phyloP scores from a whole-genome alignment of 1,139 yeast species.

The Zygotorulaspora mrakii region DNA sequence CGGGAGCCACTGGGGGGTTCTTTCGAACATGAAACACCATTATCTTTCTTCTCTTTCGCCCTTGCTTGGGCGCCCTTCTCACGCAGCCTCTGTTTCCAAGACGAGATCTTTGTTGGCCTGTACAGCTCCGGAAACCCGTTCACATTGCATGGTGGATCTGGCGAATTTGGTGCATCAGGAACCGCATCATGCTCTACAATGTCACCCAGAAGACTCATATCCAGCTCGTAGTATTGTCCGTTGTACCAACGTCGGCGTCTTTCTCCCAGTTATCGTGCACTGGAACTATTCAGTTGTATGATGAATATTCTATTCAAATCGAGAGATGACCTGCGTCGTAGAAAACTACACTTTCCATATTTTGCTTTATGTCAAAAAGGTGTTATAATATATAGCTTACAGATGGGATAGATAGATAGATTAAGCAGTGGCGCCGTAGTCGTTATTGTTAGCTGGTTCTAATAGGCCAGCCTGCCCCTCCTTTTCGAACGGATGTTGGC shows the following conservation, averaged over 20 bases:
- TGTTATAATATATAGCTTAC: constrained; percentile 1
- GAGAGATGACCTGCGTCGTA: no score
- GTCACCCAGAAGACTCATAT: constrained; percentile 71
- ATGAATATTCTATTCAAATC: no score
- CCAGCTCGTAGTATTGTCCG: no score
- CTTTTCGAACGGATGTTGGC: constrained; percentile 27
- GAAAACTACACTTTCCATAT: no score
- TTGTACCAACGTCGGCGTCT: no score
- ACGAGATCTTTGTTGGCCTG: constrained; percentile 39
- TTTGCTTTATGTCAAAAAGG: not conserved
- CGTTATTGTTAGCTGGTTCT: constrained; percentile 6
- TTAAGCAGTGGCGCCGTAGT: constrained; percentile 11
- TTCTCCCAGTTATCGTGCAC: no score
- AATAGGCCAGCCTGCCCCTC: constrained; percentile 13
- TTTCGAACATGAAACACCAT: no score
- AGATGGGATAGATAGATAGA: not conserved
- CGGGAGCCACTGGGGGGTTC: no score
- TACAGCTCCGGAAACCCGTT: constrained; percentile 46
- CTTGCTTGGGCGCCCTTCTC: constrained; percentile 29
- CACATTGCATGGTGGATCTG: constrained; percentile 6
- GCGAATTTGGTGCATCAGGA: constrained; percentile 27
- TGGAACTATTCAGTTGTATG: no score
- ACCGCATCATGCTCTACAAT: constrained; percentile 63
- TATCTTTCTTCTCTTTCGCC: constrained; percentile 25
- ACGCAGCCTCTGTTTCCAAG: constrained; percentile 42